Evolutionary conservation across 257 asterid species (phyloP).

Genomic region (Nicotiana otophora): DNA sequence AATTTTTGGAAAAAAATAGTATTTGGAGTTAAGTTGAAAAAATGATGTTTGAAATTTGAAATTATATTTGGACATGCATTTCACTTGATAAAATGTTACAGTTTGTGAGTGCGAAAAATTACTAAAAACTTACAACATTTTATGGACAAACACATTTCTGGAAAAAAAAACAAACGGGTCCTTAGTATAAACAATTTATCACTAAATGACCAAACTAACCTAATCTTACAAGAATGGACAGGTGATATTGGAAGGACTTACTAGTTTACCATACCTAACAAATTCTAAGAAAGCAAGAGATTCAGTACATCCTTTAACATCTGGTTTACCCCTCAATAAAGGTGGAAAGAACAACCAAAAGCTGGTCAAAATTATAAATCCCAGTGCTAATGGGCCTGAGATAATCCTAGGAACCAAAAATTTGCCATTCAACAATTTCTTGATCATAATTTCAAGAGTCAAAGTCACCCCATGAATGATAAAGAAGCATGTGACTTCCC

Average conservation of each 20-base stretch:
- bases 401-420: constrained; percentile 21
- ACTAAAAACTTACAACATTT: too few species aligned
- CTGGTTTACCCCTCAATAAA: constrained; percentile 26
- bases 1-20: too few species aligned
- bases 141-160: too few species aligned
- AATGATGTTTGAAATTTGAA: too few species aligned
- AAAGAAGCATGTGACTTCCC: constrained; percentile 34
- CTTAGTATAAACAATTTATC: too few species aligned
- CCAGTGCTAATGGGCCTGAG: constrained; percentile 32
- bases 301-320: constrained; percentile 48
- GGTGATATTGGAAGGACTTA: constrained; percentile 31
- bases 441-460: constrained; percentile 24
- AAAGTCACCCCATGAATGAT: constrained; percentile 36
- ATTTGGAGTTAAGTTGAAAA: too few species aligned
- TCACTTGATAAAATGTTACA: too few species aligned
- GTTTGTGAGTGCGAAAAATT: too few species aligned
- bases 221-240: constrained; percentile 39
- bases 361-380: constrained; percentile 29
- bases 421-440: constrained; percentile 13
- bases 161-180: too few species aligned
- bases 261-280: constrained; percentile 25
- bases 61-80: too few species aligned
- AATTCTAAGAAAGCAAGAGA: constrained; percentile 46
- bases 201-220: too few species aligned
- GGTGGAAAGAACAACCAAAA: constrained; percentile 58